A percentile compares a stretch with the other conserved stretches of the same genome.
Conservation (phyloP, 2,329 filamentous ascomycete species). For the Botrytis fragariae region DNA sequence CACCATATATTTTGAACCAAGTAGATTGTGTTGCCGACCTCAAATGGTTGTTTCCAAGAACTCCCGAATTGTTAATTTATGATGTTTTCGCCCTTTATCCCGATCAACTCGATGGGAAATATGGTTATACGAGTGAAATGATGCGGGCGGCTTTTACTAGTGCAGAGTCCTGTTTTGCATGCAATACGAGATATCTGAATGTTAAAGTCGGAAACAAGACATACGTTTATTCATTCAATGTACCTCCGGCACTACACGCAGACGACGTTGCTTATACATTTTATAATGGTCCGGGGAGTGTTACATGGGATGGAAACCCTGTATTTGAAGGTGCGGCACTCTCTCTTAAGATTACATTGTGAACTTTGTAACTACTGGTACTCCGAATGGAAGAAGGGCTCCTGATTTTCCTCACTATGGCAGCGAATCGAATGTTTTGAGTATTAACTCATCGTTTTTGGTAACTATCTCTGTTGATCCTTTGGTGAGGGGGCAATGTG, state of each 20-base stretch:
- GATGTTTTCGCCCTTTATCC: slow-evolving; percentile 49
- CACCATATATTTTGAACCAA: slow-evolving; percentile 35
- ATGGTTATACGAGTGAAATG: slow-evolving; percentile 46
- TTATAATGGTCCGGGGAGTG: slow-evolving; percentile 42
- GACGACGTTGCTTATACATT: slow-evolving; percentile 52
- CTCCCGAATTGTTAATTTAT: slow-evolving; percentile 32
- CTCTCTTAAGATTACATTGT: slow-evolving; percentile 40
- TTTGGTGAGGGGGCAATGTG: not conserved
- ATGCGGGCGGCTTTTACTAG: slow-evolving; percentile 43
- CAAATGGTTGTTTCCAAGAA: not conserved
- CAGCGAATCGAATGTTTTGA: slow-evolving; percentile 18
- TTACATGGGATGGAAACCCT: slow-evolving; percentile 29
- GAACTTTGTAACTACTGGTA: slow-evolving; percentile 37
- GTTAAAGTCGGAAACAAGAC: slow-evolving; percentile 46
- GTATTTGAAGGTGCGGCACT: slow-evolving; percentile 33
- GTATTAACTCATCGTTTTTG: slow-evolving; percentile 14
- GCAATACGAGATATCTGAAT: slow-evolving; percentile 52
- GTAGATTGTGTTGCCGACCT: not conserved
- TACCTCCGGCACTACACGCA: slow-evolving; percentile 53
- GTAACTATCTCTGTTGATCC: not conserved
- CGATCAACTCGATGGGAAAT: slow-evolving; percentile 44
- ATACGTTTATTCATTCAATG: slow-evolving; percentile 51
- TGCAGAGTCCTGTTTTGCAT: slow-evolving; percentile 47
- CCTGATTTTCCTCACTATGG: slow-evolving; percentile 30
- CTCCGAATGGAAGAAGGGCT: slow-evolving; percentile 34